These are phyloP conservation scores for Phytophthora meadii DNA, from an alignment of 352 stramenopile genomes.

Conservation along the genomic window DNA sequence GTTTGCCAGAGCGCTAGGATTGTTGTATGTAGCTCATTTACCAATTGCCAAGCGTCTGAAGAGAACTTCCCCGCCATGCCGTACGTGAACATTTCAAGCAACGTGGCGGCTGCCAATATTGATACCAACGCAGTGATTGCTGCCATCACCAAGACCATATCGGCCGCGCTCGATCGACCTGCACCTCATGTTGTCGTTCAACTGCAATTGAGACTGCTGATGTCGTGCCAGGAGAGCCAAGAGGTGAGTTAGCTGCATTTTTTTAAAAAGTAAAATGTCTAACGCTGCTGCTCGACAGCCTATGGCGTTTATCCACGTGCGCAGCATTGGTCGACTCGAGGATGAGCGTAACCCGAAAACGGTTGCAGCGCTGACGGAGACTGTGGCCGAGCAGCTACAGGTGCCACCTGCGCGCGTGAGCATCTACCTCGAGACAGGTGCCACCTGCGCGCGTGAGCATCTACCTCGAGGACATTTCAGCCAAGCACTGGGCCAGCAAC, in stretches of 20 bases:
- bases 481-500: conserved; percentile 36
- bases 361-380: conserved; percentile 21
- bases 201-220: conserved; percentile 33
- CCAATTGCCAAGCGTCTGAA: conserved; percentile 1
- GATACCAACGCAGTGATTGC: conserved; percentile 17
- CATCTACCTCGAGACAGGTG: no score
- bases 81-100: conserved; percentile 40
- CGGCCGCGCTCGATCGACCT: conserved; percentile 22
- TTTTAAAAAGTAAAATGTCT: no score
- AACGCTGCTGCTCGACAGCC: conserved; percentile 12
- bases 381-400: conserved; percentile 25
- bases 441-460: no score
- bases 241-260: conserved; percentile 13
- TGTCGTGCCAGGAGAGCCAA: conserved; percentile 32
- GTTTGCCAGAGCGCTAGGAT: neutral
- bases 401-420: conserved; percentile 37
- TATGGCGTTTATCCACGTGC: conserved; percentile 37
- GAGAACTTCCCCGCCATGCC: conserved; percentile 19
- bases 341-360: conserved; percentile 38
- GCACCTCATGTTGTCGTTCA: conserved; percentile 27
- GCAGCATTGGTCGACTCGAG: conserved; percentile 38
- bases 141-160: conserved; percentile 27
- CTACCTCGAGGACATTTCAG: conserved; percentile 43
- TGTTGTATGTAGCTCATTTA: conserved; percentile 16
- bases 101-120: conserved; percentile 24